Conservation (phyloP, 2,329 filamentous ascomycete genomes). For the Metarhizium guizhouense region DNA sequence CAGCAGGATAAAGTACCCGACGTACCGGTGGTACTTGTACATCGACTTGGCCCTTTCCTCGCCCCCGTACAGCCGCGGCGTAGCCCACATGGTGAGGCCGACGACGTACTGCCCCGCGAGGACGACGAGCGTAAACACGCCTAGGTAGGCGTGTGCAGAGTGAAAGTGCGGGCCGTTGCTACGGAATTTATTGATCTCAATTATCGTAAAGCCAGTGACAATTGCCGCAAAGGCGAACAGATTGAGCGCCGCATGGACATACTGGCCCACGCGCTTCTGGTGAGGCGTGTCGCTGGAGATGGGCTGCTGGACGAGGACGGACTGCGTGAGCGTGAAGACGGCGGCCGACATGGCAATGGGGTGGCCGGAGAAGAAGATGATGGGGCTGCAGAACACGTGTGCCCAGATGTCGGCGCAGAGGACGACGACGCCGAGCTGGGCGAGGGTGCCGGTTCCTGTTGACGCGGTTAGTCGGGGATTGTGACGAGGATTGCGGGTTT, state of each 20-base stretch:
- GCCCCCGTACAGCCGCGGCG: constrained; percentile 66
- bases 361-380: constrained; percentile 83
- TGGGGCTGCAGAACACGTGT: constrained; percentile 56
- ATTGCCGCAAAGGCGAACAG: constrained; percentile 53
- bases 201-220: constrained; percentile 56
- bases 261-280: constrained; percentile 58
- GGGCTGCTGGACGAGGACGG: constrained; percentile 78
- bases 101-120: constrained; percentile 66
- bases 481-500: no score
- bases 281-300: constrained; percentile 54
- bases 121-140: constrained; percentile 63
- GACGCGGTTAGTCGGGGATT: background rate
- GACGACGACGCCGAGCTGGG: constrained; percentile 70
- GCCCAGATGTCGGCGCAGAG: constrained; percentile 71
- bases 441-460: constrained; percentile 69
- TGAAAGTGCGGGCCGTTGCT: constrained; percentile 64
- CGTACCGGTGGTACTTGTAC: constrained; percentile 82
- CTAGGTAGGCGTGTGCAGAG: constrained; percentile 73
- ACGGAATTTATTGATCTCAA: constrained; percentile 76
- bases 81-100: constrained; percentile 75
- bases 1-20: constrained; percentile 65
- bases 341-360: constrained; percentile 63
- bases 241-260: constrained; percentile 62
- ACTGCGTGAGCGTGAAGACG: constrained; percentile 68
- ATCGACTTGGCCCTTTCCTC: constrained; percentile 70